Evolutionary conservation across 2,329 filamentous ascomycete genomes (phyloP).

Genomic region (Chaetoscypha palmicola): DNA sequence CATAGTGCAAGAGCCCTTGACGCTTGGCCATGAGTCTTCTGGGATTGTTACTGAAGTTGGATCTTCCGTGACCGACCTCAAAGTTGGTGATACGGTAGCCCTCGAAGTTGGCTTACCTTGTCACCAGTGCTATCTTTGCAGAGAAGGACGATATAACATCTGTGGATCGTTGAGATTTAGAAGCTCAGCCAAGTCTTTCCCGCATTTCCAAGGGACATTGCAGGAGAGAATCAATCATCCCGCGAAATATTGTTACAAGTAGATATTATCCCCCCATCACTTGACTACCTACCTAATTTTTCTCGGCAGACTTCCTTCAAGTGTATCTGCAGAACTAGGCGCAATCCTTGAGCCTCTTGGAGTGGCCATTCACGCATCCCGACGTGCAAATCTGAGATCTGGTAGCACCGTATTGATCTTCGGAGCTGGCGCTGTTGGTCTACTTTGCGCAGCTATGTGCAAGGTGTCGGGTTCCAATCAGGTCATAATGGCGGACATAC

Average conservation of each 20-base stretch:
- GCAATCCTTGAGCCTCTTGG: slow-evolving; percentile 84
- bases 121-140: slow-evolving; percentile 78
- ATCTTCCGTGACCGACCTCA: slow-evolving; percentile 67
- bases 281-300: background rate
- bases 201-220: slow-evolving; percentile 32
- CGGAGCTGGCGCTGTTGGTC: slow-evolving; percentile 87
- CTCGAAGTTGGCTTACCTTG: slow-evolving; percentile 93
- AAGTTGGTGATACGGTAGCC: slow-evolving; percentile 83
- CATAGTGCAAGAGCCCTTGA: slow-evolving; percentile 80
- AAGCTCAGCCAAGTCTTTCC: slow-evolving; percentile 31
- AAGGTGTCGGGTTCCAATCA: slow-evolving; percentile 76
- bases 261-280: slow-evolving; percentile 6
- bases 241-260: slow-evolving; percentile 91
- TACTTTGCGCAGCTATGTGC: slow-evolving; percentile 37
- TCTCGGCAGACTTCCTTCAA: slow-evolving; percentile 38
- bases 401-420: slow-evolving; percentile 83
- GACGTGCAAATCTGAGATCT: slow-evolving; percentile 69
- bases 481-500: slow-evolving; percentile 90
- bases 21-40: slow-evolving; percentile 89
- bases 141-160: slow-evolving; percentile 89
- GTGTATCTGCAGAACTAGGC: slow-evolving; percentile 85
- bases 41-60: slow-evolving; percentile 76
- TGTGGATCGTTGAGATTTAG: slow-evolving; percentile 53
- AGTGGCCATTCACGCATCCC: slow-evolving; percentile 82
- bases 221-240: slow-evolving; percentile 68